Evolutionary conservation across 108 stramenopile genomes (phyloP).

Genomic region (Cyclotella atomus): DNA sequence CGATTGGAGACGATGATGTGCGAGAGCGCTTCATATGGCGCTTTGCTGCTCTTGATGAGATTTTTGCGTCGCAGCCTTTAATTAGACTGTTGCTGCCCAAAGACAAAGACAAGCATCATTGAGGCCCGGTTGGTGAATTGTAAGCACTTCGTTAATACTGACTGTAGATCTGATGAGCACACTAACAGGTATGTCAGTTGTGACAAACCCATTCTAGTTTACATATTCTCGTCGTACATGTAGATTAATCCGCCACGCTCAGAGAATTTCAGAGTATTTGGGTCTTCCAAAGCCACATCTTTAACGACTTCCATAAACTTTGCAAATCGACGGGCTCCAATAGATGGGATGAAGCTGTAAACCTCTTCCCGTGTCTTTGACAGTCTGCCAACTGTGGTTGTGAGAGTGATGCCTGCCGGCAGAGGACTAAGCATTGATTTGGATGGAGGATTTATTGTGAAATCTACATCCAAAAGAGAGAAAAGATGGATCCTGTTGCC

Average conservation of each 20-base stretch:
- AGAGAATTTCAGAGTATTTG: constrained; percentile 56
- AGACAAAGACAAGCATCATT: neutral
- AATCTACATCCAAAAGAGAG: constrained; percentile 65
- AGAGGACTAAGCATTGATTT: constrained; percentile 74
- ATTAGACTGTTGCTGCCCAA: neutral
- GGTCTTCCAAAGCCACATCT: constrained; percentile 48
- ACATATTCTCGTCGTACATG: constrained; percentile 30
- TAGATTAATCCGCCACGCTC: constrained; percentile 37
- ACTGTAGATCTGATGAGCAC: too few relatives aligned
- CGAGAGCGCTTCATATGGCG: neutral
- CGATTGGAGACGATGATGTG: neutral
- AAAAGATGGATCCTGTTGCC: constrained; percentile 56
- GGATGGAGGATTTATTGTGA: constrained; percentile 56
- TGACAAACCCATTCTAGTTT: neutral
- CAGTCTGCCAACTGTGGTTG: constrained; percentile 36
- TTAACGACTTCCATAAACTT: constrained; percentile 76
- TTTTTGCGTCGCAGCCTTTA: neutral
- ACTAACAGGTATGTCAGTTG: too few relatives aligned
- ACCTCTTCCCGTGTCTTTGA: constrained; percentile 50
- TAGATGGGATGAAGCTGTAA: constrained; percentile 75
- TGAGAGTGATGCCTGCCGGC: constrained; percentile 64
- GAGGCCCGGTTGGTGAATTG: neutral
- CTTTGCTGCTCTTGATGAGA: neutral
- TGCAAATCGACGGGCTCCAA: constrained; percentile 72
- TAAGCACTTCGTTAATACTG: neutral